Conservation (phyloP, 2,329 filamentous ascomycete genomes). For the Xylariomycetidae sp. region DNA sequence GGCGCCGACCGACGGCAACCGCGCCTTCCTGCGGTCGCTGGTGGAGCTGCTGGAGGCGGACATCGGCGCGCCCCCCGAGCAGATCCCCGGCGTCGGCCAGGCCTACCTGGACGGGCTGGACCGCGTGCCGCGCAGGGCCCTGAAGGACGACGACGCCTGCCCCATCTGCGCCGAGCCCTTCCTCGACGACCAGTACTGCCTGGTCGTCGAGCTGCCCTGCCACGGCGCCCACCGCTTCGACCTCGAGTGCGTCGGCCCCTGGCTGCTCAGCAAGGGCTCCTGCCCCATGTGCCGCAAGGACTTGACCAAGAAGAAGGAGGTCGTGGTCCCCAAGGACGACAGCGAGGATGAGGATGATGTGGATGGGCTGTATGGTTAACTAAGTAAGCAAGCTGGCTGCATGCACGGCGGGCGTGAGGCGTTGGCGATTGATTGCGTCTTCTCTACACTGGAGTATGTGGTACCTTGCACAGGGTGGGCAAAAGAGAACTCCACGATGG, state of each 20-base stretch:
- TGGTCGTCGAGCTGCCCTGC: slow-evolving; percentile 61
- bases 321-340: slow-evolving; percentile 32
- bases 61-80: slow-evolving; percentile 45
- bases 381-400: not conserved
- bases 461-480: too few relatives aligned
- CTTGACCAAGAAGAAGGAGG: slow-evolving; percentile 47
- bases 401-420: not conserved
- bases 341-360: slow-evolving; percentile 46
- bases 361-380: slow-evolving; percentile 40
- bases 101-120: slow-evolving; percentile 55
- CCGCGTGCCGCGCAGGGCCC: slow-evolving; percentile 45
- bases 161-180: slow-evolving; percentile 59
- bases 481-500: slow-evolving; percentile 2
- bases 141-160: slow-evolving; percentile 48
- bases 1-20: slow-evolving; percentile 43
- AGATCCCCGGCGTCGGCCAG: slow-evolving; percentile 50
- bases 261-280: slow-evolving; percentile 57
- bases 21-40: slow-evolving; percentile 43
- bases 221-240: slow-evolving; percentile 54
- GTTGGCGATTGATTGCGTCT: too few relatives aligned
- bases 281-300: slow-evolving; percentile 59
- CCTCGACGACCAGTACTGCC: slow-evolving; percentile 54
- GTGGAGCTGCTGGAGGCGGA: slow-evolving; percentile 41
- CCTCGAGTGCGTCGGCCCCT: slow-evolving; percentile 61
- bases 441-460: too few relatives aligned